Base-by-base conservation (phyloP, 306 rosid species). In the Arachis stenosperma region DNA sequence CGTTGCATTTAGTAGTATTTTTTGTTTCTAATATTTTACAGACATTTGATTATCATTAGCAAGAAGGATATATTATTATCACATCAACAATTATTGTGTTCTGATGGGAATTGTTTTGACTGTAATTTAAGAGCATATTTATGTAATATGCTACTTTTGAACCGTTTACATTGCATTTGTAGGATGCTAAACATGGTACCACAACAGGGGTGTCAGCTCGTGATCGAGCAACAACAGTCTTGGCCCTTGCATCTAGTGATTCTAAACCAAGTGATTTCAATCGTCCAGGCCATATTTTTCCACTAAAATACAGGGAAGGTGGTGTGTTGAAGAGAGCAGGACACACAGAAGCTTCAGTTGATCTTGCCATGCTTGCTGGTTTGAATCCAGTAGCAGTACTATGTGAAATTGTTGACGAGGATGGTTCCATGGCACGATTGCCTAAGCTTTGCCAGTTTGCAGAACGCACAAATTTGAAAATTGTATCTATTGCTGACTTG, bases 261-360 rank as follows among this genome's bases (percentile, higher is more conserved):
- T 94, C 99, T 70, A 83, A 75, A 73, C 93, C 99, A 72, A 81
- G 71, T 42, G 99, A 94, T 77, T 91, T 94, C 86, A 91, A 91
- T 75, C 90, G 99, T 13, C 99, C 99, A 0, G 99, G 99, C 72
- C 97, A 94, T 89, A 90, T 94, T 55, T 94, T 89, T 61, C 99
- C 99, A 0, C 85, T 94, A 56, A 89, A 84, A 79, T 94, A 91
- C 86, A 80, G 88, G 73, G 97, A 91, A 65, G 99, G 99, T 17
- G 99, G 99, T 67, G 94, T 94, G 68, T 70, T 94, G 82, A 94
- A 89, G 86, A 88, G 99, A 81, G 97, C 99, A 14, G 99, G 99
- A 67, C 99, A 94, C 73, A 91, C 97, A 3, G 99, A 94, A 87
- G 97, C 97, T 73, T 88, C 99, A 3, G 93, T 87, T 71, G 99